Base-by-base conservation (phyloP, 345 rosid species). In the Corchorus olitorius region DNA sequence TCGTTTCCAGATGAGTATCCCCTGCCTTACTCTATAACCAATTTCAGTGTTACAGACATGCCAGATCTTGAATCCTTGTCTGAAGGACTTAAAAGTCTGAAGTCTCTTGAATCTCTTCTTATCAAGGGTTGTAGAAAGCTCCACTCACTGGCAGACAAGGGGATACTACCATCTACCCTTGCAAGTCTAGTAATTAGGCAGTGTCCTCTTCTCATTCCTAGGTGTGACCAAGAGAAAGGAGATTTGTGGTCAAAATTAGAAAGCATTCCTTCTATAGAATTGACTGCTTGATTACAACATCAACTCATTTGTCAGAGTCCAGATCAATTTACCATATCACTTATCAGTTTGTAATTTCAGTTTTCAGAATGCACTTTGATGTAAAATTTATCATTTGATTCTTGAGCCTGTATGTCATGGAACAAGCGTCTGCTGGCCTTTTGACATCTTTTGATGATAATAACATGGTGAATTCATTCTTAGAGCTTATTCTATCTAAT, bases 181-280 rank as follows among this genome's bases (percentile, higher is more conserved):
- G 33, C 61, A 56, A 8, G 12, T 9, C 61, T 56, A 19, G 3
- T 27, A 56, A 19, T 19, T 55, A 55, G 60, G 60, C 60, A 55
- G 12, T 55, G 60, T 19, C 60, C 60, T 56, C 34, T 19, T 55
- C 60, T 19, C 0, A 55, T n/a, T n/a, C 60, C 27, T 8, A 55
- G 60, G 60, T 55, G 33, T 55, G 27, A 55, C n/a, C 60, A 55
- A 19, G 60, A 55, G 11, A 55, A 55, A 55, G 60, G 60, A 4
- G 60, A 55, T 55, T n/a, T 55, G 60, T 55, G 60, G 60, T 22
- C 60, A 55, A n/a, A 55, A 55, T 55, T 55, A n/a, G 60, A 55
- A 55, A 0, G 60, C 60, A 55, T 55, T 27, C 60, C 60, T 4
- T 55, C 8, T 55, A 55, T 55, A 55, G 33, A 55, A 27, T 22